Conservation (phyloP, 345 rosid species). For the Dipteronia dyeriana region DNA sequence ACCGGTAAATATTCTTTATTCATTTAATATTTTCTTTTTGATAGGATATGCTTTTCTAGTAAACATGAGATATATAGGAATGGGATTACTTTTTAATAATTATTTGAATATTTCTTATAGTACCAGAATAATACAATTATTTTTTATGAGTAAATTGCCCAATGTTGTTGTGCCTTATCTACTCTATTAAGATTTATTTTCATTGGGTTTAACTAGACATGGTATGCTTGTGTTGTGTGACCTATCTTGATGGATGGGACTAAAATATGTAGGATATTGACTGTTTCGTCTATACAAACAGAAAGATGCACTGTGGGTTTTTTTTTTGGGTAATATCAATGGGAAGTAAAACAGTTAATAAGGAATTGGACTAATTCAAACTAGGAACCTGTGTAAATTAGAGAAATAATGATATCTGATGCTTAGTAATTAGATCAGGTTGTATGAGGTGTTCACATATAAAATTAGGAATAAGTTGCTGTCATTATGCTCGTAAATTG, state of each 20-base stretch:
- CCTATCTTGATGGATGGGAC: no score
- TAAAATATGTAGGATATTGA: no score
- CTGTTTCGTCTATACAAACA: background rate
- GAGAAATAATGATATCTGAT: background rate
- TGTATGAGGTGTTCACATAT: constrained; percentile 1
- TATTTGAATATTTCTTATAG: background rate
- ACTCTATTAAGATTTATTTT: background rate
- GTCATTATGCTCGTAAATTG: background rate
- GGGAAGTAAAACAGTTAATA: background rate
- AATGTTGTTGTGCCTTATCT: background rate
- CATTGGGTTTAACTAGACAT: background rate
- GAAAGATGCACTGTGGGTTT: background rate
- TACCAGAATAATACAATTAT: background rate
- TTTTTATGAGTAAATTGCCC: background rate
- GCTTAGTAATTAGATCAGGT: background rate
- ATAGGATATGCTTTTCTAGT: background rate
- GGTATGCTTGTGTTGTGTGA: background rate
- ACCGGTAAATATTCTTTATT: background rate
- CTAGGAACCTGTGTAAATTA: background rate
- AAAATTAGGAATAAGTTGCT: background rate
- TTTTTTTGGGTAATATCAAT: background rate
- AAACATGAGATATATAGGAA: background rate
- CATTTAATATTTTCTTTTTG: background rate
- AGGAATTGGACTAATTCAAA: background rate
- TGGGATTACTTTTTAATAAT: background rate